A percentile compares a stretch with the other conserved stretches of the same genome.
phyloP scores from a whole-genome alignment of 1,284 basidiomycete genomes.

The Ceratobasidium sp. region DNA sequence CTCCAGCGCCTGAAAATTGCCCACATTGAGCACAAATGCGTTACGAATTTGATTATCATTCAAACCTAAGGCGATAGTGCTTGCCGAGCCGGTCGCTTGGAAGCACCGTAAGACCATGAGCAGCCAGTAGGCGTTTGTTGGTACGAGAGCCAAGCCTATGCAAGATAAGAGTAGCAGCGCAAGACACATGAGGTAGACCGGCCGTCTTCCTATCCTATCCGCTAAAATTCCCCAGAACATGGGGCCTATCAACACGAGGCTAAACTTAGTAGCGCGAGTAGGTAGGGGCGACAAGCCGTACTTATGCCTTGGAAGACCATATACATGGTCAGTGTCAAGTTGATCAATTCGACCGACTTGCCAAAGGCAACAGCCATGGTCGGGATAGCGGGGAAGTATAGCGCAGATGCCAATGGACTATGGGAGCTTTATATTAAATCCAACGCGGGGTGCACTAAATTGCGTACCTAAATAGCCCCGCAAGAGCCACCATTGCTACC shows the following conservation, averaged over 20 bases:
- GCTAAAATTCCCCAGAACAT: slow-evolving; percentile 69
- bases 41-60: not conserved
- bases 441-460: not conserved
- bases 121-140: slow-evolving; percentile 65
- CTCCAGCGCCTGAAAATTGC: slow-evolving; percentile 58
- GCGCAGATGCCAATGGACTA: slow-evolving; percentile 75
- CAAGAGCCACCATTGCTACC: slow-evolving; percentile 62
- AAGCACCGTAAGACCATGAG: slow-evolving; percentile 67
- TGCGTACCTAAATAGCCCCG: slow-evolving; percentile 66
- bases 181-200: slow-evolving; percentile 62
- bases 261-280: not conserved
- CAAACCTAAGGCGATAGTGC: slow-evolving; percentile 63
- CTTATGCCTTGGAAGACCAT: slow-evolving; percentile 78
- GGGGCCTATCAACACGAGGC: slow-evolving; percentile 54
- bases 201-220: slow-evolving; percentile 64
- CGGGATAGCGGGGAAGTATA: slow-evolving; percentile 81
- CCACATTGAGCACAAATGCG: not conserved
- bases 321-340: slow-evolving; percentile 79
- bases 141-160: slow-evolving; percentile 66
- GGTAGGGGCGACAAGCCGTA: slow-evolving; percentile 48
- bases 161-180: slow-evolving; percentile 62
- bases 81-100: slow-evolving; percentile 67
- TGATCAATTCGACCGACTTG: slow-evolving; percentile 71
- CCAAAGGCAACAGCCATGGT: slow-evolving; percentile 66
- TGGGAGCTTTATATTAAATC: not conserved